Conservation (phyloP, 805 yeast genomes). For the Lipomyces starkeyi region DNA sequence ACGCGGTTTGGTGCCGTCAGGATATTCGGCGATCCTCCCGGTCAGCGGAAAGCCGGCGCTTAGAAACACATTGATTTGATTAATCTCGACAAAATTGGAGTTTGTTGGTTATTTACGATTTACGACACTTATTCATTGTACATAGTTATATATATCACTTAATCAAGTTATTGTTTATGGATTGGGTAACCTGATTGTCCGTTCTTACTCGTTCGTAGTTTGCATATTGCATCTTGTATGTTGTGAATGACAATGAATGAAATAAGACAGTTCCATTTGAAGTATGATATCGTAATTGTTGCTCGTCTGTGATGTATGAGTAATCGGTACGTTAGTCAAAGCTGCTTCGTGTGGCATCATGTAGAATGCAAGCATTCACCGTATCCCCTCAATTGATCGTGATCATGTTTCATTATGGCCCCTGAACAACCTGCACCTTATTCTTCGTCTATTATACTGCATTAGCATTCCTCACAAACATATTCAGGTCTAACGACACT, state of each 20-base stretch:
- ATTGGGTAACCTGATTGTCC: background rate
- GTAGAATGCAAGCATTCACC: background rate
- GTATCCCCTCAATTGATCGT: background rate
- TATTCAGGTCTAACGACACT: background rate
- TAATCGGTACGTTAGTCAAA: background rate
- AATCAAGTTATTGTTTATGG: background rate
- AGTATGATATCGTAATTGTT: background rate
- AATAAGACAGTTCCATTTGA: background rate
- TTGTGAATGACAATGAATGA: background rate
- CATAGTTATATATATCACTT: background rate
- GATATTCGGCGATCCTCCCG: constrained; percentile 30
- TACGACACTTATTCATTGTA: background rate
- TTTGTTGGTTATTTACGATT: background rate
- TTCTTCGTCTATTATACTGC: constrained; percentile 46
- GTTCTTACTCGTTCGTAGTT: constrained; percentile 8
- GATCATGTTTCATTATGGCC: constrained; percentile 11
- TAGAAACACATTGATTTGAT: constrained; percentile 2
- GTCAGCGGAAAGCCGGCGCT: constrained; percentile 29
- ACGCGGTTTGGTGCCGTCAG: constrained; percentile 39
- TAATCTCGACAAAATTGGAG: background rate
- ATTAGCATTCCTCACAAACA: background rate
- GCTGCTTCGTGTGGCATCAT: background rate
- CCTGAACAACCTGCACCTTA: constrained; percentile 55
- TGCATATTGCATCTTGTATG: background rate
- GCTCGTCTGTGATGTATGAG: background rate